Evolutionary conservation across 2,329 filamentous ascomycete species (phyloP), one percentile per base, ranked within the genome.

Genomic region (Aspergillus niger): DNA sequence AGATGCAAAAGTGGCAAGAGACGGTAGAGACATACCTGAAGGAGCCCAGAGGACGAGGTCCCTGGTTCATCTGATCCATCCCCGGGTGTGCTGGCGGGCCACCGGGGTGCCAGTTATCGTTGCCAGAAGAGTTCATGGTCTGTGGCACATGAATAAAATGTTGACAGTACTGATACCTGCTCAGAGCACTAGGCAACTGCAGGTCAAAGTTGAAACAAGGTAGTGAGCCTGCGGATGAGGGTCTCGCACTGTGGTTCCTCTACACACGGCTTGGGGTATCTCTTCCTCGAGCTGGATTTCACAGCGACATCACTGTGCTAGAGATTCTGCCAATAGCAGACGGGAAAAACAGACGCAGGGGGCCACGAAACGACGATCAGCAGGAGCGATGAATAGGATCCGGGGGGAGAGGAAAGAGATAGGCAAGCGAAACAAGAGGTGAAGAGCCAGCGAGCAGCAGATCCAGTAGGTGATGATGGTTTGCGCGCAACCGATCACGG

Each of bases 101-200:
- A 69, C 73, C 73, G 54, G 73, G 73, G 68, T 79, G 76, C 77
- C 77, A 79, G 60, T 70, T 75, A 73, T 79, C 76, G 66, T 74
- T 77, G 63, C 75, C 76, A 67, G 76, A 69, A 51, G 71, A 70
- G 66, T 79, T 79, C 77, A 79, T 79, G 62, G 60, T 73, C 59
- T 64, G 54, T 58, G 59, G 41, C 68, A 69, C 71, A 52, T 49
- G 51, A 59, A 69, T 69, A 49, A 39, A 39, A 54, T 47, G 26
- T 43, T 48, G 57, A 54, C 20, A 59, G 43, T 62, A 58, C 38
- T 20, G 44, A 20, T 53, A 38, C 48, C 38, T 28, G n/a, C 26
- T 41, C 26, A 17, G 41, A 20, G 44, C 32, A 41, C 50, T 53
- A 30, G n/a, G 20, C 39, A 6, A 28, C n/a, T 48, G 38, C 36